Conservation (phyloP, 225 moss, liverwort and hornwort genomes). For the Rhytidiadelphus loreus region DNA sequence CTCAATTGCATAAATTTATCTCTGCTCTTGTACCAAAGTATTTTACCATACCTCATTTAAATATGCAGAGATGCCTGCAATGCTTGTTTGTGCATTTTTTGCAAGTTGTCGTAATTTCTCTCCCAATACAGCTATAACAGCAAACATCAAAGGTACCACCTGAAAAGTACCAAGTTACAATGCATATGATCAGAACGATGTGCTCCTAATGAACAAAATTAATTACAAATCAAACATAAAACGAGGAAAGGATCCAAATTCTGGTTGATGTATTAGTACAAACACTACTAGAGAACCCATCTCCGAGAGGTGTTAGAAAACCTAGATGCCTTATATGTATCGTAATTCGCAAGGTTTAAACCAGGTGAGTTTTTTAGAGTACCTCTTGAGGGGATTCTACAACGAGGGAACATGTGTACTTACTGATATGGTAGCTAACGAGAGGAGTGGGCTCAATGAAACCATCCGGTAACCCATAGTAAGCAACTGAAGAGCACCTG, state of each 20-base stretch:
- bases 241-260: background rate
- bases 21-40: background rate
- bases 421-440: slow-evolving; percentile 79
- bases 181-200: background rate
- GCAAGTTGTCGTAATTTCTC: slow-evolving; percentile 74
- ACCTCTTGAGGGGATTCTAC: background rate
- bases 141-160: slow-evolving; percentile 94
- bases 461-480: slow-evolving; percentile 90
- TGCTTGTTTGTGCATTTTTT: slow-evolving; percentile 68
- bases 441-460: slow-evolving; percentile 68
- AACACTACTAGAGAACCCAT: background rate
- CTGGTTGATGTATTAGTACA: background rate
- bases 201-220: background rate
- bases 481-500: slow-evolving; percentile 73
- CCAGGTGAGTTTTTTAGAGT: background rate
- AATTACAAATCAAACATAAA: background rate
- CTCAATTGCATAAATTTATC: background rate
- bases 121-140: slow-evolving; percentile 82
- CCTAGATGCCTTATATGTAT: background rate
- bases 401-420: background rate
- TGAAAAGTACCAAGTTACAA: slow-evolving; percentile 13
- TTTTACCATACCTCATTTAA: slow-evolving; percentile 65
- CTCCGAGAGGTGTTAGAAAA: background rate
- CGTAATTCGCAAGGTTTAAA: background rate
- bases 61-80: slow-evolving; percentile 86